Conservation (phyloP, 495 filamentous ascomycete genomes). For the Aspergillus carlsbadensis region DNA sequence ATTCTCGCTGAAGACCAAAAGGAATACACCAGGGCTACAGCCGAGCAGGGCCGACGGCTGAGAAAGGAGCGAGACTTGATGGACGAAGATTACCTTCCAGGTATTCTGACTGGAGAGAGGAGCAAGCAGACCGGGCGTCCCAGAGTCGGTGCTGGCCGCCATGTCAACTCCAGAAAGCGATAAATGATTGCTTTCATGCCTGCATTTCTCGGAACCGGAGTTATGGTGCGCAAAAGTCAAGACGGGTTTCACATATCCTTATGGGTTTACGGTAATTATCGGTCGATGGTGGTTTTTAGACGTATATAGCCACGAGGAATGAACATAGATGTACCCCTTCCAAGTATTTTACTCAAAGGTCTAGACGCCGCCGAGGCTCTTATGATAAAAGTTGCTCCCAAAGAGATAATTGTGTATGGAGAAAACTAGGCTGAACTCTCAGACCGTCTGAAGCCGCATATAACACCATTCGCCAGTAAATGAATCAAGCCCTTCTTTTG, state of each 20-base stretch:
- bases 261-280: conserved; percentile 22
- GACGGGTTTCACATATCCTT: conserved; percentile 18
- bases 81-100: conserved; percentile 91
- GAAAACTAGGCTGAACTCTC: conserved; percentile 22
- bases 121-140: conserved; percentile 61
- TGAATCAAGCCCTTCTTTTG: conserved; percentile 30
- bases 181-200: conserved; percentile 29
- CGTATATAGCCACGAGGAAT: conserved; percentile 20
- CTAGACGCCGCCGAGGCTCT: too few species aligned
- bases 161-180: conserved; percentile 79
- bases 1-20: conserved; percentile 96
- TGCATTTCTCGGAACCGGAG: conserved; percentile 32
- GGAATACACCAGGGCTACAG: conserved; percentile 71
- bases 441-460: conserved; percentile 34
- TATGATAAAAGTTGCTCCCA: not conserved
- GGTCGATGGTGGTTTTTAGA: conserved; percentile 11
- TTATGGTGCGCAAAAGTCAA: conserved; percentile 34
- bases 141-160: conserved; percentile 81
- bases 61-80: conserved; percentile 73
- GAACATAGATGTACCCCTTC: conserved; percentile 11
- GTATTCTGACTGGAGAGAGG: conserved; percentile 79
- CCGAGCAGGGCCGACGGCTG: conserved; percentile 61
- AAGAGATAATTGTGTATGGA: conserved; percentile 8
- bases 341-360: not conserved
- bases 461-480: conserved; percentile 50